A percentile compares a stretch with the other conserved stretches of the same genome.
These are phyloP conservation scores for Sphenostylis stenocarpa DNA, from an alignment of 306 rosid genomes.

Conservation along the genomic window DNA sequence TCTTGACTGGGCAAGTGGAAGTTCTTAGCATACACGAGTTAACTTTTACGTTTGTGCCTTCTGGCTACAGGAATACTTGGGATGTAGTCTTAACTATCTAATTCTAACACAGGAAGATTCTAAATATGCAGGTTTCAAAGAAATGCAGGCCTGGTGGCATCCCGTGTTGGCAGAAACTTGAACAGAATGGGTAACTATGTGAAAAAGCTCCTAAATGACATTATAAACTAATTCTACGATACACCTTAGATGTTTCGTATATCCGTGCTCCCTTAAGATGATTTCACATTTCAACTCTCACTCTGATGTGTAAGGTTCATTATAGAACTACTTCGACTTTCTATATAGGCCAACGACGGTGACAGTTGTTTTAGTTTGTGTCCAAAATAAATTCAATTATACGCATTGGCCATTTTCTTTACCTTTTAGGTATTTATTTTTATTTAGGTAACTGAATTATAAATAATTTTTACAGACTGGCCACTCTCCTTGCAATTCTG, in stretches of 20 bases:
- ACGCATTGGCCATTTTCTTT: conserved; percentile 26
- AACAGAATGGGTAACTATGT: conserved; percentile 66
- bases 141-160: conserved; percentile 78
- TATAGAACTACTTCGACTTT: neutral
- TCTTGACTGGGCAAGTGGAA: conserved; percentile 69
- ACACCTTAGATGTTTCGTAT: neutral
- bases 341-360: conserved; percentile 61
- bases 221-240: conserved; percentile 38
- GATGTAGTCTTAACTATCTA: neutral
- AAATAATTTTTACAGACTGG: neutral
- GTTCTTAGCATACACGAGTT: neutral
- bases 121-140: conserved; percentile 65
- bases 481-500: neutral
- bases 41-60: neutral
- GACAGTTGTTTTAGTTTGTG: conserved; percentile 14
- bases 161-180: conserved; percentile 74
- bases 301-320: neutral
- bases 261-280: neutral
- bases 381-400: conserved; percentile 9
- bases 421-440: conserved; percentile 14
- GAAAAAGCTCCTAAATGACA: conserved; percentile 66
- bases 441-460: neutral
- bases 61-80: neutral
- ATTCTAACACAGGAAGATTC: conserved; percentile 17
- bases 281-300: neutral